These are phyloP conservation scores for Pontederia crassipes DNA, from an alignment of 176 grass and related monocot genomes.

Conservation along the genomic window DNA sequence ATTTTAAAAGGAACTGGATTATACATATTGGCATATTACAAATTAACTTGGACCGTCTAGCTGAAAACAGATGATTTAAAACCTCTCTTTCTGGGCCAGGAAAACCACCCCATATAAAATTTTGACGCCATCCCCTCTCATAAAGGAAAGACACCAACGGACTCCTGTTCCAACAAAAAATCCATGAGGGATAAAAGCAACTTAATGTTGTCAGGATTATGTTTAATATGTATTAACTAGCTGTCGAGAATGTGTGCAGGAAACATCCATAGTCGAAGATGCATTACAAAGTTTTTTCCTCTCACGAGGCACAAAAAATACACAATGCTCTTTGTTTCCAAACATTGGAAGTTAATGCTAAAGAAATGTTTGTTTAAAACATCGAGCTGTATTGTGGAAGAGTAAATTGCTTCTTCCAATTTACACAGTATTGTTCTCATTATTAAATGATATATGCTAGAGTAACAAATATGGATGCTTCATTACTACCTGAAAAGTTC, in stretches of 20 bases:
- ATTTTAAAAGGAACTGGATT: too few species aligned
- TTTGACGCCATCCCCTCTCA: conserved; percentile 92
- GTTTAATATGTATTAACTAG: not conserved
- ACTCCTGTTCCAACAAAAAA: conserved; percentile 43
- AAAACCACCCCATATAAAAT: conserved; percentile 87
- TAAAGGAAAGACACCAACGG: conserved; percentile 82
- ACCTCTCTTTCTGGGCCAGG: conserved; percentile 87
- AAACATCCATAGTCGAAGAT: not conserved
- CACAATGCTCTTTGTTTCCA: too few species aligned
- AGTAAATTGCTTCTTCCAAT: not conserved
- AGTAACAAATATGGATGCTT: too few species aligned
- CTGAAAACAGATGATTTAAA: conserved; percentile 17
- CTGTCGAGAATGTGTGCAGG: not conserved
- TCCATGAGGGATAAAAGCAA: conserved; percentile 15
- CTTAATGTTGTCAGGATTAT: not conserved
- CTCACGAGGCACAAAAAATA: too few species aligned
- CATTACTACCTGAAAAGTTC: conserved; percentile 54
- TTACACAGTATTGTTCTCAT: not conserved
- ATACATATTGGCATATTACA: not conserved
- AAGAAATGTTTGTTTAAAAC: too few species aligned
- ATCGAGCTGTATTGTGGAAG: too few species aligned
- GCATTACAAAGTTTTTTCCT: too few species aligned
- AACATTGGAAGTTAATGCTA: too few species aligned
- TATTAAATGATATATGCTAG: not conserved
- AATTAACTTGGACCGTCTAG: conserved; percentile 10